Conservation (phyloP, 345 rosid genomes). For the Populus davidiana region DNA sequence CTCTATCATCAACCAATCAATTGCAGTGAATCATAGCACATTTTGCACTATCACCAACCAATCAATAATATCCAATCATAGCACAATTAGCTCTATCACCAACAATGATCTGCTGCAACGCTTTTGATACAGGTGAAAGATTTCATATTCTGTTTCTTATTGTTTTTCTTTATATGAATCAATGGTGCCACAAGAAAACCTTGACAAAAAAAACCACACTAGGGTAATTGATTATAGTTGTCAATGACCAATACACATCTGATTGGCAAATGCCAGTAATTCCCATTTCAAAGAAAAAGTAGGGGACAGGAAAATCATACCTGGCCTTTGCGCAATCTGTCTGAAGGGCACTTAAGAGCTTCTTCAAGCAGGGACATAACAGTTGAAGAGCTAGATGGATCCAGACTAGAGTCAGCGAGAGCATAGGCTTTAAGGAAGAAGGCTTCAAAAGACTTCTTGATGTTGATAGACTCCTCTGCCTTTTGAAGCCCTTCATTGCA, state of each 20-base stretch:
- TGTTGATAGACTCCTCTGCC: conserved; percentile 82
- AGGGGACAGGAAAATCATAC: conserved; percentile 39
- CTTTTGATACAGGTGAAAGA: background rate
- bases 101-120: background rate
- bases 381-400: conserved; percentile 67
- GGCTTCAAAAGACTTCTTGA: conserved; percentile 92
- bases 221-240: background rate
- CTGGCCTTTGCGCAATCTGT: conserved; percentile 97
- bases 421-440: conserved; percentile 98
- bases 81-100: background rate
- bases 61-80: background rate
- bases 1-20: background rate
- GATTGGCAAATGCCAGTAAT: background rate
- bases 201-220: background rate
- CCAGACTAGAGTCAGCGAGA: conserved; percentile 88
- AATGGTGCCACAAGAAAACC: background rate
- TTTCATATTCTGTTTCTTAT: background rate
- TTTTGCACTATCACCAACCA: background rate
- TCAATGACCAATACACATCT: background rate
- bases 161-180: background rate
- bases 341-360: conserved; percentile 94
- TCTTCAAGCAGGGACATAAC: conserved; percentile 93
- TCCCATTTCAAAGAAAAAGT: background rate
- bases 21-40: background rate
- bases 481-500: conserved; percentile 89